Base-by-base conservation (phyloP, 2,329 filamentous ascomycete genomes). In the Diaporthe vexans region DNA sequence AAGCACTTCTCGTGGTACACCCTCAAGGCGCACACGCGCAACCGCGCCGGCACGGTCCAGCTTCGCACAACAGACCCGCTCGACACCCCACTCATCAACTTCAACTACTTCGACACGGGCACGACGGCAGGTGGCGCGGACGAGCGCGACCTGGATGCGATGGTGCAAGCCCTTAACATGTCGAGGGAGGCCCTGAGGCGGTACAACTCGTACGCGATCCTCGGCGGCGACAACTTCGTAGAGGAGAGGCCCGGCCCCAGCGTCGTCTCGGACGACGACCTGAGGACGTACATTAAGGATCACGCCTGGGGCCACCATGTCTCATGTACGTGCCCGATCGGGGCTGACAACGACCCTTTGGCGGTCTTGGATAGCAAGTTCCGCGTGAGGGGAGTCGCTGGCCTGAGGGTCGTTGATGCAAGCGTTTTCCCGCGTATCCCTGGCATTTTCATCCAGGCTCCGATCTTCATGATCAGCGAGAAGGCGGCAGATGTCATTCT, bases 21-120 rank as follows among this genome's bases (percentile, higher is more conserved):
- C 2, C 85, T 94, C 72, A 92, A 93, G 81, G 87, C 89, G 0
- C 91, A 92, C 78, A 88, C 91, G 0, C 88, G 90, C 70, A 93
- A 94, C 75, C 84, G 79, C 2, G 88, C 88, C 11, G 93, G 93
- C 19, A 88, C 86, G 1, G 92, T 95, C 6, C 87, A 82, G 7
- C 88, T 95, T 4, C 85, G 84, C 21, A 91, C 90, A 0, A 83
- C 88, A 0, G 88, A 94, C 79, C 92, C 93, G 0, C 88, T 89
- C 1, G 92, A 94, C 72, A 84, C 86, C 7, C 93, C 93, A 0
- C 81, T 88, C 9, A 93, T 94, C 77, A 84, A 85, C 71, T 93
- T 91, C 84, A 89, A 91, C 81, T 92, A 88, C 81, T 92, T 90
- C 82, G 83, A 85, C 87, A 68, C 63, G 15, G 63, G 63, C n/a